Percentiles rank a stretch among this genome's conserved stretches.
Evolutionary conservation across 345 rosid genomes (phyloP).

Genomic region (Raphanus sativus): DNA sequence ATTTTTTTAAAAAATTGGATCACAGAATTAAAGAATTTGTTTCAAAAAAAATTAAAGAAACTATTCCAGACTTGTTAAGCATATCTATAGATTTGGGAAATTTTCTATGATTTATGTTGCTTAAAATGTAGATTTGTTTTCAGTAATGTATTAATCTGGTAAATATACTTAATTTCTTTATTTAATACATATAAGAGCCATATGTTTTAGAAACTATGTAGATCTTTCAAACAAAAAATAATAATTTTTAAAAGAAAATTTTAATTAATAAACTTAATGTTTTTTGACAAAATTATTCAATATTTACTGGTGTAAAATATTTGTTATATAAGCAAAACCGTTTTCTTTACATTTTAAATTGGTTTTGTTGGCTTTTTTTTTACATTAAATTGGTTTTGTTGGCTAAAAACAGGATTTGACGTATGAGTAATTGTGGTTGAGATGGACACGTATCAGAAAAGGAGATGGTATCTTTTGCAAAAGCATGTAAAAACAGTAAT

Average conservation of each 20-base stretch:
- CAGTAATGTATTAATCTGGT: background rate
- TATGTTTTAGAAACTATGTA: background rate
- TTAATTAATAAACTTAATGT: background rate
- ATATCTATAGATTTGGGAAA: background rate
- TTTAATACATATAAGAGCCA: background rate
- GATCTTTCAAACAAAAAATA: background rate
- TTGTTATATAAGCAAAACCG: background rate
- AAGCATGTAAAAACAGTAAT: constrained; percentile 32
- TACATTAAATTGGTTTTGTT: too few relatives aligned
- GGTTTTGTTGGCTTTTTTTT: too few relatives aligned
- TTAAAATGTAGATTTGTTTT: background rate
- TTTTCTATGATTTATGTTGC: background rate
- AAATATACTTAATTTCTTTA: too few relatives aligned
- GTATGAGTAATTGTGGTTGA: constrained; percentile 9
- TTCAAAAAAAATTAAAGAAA: background rate
- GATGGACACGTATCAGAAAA: constrained; percentile 32
- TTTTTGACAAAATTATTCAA: background rate
- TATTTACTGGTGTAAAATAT: background rate
- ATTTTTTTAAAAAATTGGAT: background rate
- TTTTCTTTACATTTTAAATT: background rate
- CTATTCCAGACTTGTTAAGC: background rate
- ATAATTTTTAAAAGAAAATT: background rate
- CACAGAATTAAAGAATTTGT: background rate
- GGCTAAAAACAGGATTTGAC: background rate
- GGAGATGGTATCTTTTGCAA: constrained; percentile 25